These are phyloP conservation scores for Polytrichum commune DNA, from an alignment of 225 moss, liverwort and hornwort species.

Conservation along the genomic window DNA sequence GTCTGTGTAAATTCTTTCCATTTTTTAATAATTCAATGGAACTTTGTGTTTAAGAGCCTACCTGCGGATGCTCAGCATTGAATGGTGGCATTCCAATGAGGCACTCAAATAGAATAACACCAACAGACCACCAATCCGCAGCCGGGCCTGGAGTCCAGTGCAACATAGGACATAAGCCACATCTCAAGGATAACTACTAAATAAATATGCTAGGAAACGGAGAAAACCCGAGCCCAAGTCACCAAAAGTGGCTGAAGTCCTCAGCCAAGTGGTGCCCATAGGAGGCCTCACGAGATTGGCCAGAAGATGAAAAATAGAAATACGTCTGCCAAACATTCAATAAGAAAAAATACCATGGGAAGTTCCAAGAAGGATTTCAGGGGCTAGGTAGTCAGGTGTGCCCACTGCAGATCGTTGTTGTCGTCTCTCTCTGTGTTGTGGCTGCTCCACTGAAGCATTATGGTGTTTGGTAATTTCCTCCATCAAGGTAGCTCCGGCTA, in stretches of 20 bases:
- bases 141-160: slow-evolving; percentile 59
- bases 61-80: slow-evolving; percentile 99
- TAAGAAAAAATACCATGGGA: slow-evolving; percentile 66
- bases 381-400: slow-evolving; percentile 97
- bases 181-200: no score
- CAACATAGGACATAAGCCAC: no score
- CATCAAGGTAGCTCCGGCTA: slow-evolving; percentile 69
- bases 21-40: no score
- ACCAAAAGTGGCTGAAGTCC: no score
- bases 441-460: slow-evolving; percentile 54
- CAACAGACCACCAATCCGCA: slow-evolving; percentile 99
- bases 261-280: no score
- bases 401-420: slow-evolving; percentile 97
- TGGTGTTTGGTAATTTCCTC: slow-evolving; percentile 64
- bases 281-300: no score
- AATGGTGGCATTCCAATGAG: slow-evolving; percentile 97
- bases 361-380: slow-evolving; percentile 97
- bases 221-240: no score
- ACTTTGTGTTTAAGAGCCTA: slow-evolving; percentile 18
- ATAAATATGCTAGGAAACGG: no score
- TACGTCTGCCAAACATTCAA: no score
- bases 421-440: slow-evolving; percentile 87
- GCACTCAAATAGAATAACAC: slow-evolving; percentile 95
- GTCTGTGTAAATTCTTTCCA: no score
- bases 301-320: no score